These are phyloP conservation scores for Fragaria iinumae DNA, from an alignment of 306 rosid species.

Conservation along the genomic window DNA sequence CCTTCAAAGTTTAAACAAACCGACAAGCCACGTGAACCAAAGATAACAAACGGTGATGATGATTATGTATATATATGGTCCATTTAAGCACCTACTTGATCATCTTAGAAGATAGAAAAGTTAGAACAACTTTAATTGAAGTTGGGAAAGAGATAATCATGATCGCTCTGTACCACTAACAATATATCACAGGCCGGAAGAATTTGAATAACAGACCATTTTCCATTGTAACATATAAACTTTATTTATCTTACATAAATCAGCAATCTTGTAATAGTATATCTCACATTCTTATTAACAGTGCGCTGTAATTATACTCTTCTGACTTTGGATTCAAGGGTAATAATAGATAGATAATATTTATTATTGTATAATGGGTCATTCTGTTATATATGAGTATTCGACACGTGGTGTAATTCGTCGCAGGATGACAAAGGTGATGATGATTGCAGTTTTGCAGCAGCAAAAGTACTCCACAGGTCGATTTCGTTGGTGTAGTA, in stretches of 20 bases:
- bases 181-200: not conserved
- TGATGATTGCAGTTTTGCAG: constrained; percentile 39
- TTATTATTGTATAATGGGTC: not conserved
- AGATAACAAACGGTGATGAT: constrained; percentile 8
- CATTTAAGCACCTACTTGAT: constrained; percentile 42
- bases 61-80: not conserved
- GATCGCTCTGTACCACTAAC: constrained; percentile 18
- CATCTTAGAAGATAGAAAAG: constrained; percentile 29
- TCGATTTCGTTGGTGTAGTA: constrained; percentile 53
- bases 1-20: constrained; percentile 39
- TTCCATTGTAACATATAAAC: constrained; percentile 44
- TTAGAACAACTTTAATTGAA: constrained; percentile 37
- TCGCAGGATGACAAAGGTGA: constrained; percentile 54
- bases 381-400: constrained; percentile 36
- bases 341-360: not conserved
- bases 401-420: constrained; percentile 60
- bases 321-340: constrained; percentile 18
- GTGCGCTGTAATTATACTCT: constrained; percentile 21
- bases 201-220: constrained; percentile 49
- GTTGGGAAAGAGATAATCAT: constrained; percentile 16
- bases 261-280: not conserved
- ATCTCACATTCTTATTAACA: constrained; percentile 11
- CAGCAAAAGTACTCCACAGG: constrained; percentile 61
- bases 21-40: constrained; percentile 69
- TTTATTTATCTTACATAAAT: constrained; percentile 21